phyloP scores from a whole-genome alignment of 192 early-diverging fungal genomes.

The Rhizoclosmatium globosum region DNA sequence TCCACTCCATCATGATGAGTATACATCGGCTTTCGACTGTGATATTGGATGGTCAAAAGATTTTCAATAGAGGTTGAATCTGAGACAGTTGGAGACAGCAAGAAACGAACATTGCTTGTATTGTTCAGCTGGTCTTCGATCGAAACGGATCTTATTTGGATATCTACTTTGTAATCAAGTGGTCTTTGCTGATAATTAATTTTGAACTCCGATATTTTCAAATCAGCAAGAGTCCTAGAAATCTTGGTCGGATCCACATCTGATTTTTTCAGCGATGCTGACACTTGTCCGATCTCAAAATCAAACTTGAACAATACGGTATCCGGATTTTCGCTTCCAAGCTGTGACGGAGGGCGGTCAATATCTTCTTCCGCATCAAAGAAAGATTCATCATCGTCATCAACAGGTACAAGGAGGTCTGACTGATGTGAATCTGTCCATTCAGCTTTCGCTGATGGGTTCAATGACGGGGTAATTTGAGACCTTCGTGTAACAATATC shows the following conservation, averaged over 20 bases:
- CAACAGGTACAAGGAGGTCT: constrained; percentile 31
- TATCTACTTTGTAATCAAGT: constrained; percentile 75
- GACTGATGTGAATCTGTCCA: not conserved
- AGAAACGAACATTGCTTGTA: constrained; percentile 45
- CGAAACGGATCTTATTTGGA: constrained; percentile 80
- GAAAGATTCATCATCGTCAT: constrained; percentile 59
- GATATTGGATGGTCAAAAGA: constrained; percentile 77
- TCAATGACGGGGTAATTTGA: not conserved
- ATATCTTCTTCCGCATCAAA: constrained; percentile 63
- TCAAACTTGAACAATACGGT: constrained; percentile 51
- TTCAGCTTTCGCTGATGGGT: constrained; percentile 11
- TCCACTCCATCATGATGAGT: constrained; percentile 86
- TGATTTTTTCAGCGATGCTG: constrained; percentile 70
- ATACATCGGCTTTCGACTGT: constrained; percentile 71
- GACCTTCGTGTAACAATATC: constrained; percentile 61
- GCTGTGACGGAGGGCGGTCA: constrained; percentile 41
- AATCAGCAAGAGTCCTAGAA: constrained; percentile 60
- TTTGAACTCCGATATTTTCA: constrained; percentile 75
- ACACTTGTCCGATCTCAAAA: constrained; percentile 76
- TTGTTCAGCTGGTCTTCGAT: constrained; percentile 78
- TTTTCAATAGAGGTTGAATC: constrained; percentile 17
- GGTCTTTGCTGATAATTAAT: constrained; percentile 76
- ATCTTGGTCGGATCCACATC: constrained; percentile 53
- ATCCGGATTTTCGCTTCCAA: not conserved
- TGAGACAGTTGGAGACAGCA: constrained; percentile 49